These are phyloP conservation scores for Hamamelis virginiana DNA, from an alignment of 164 flowering plant genomes.

Conservation along the genomic window DNA sequence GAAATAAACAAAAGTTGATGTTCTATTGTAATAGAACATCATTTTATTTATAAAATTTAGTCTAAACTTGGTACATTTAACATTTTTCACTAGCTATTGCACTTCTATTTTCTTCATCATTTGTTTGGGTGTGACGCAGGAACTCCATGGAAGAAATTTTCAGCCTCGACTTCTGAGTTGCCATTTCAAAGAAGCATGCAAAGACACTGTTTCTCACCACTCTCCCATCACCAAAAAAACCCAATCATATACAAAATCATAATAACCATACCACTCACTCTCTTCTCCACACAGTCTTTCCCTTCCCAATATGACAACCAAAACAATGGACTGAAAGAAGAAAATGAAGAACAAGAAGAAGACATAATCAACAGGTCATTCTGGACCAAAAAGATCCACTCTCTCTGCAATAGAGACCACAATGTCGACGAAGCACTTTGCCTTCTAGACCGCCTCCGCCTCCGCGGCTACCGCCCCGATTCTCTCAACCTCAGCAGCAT, in stretches of 20 bases:
- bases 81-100: no score
- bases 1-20: no score
- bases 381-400: constrained; percentile 63
- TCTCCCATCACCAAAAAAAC: background rate
- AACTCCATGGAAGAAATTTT: no score
- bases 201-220: no score
- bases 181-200: no score
- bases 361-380: constrained; percentile 35
- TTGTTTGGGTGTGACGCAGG: no score
- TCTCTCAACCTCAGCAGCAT: constrained; percentile 69
- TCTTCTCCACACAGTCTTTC: constrained; percentile 16
- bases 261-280: constrained; percentile 1
- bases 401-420: constrained; percentile 54
- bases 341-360: constrained; percentile 18
- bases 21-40: no score
- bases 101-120: no score
- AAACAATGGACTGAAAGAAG: background rate
- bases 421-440: constrained; percentile 63
- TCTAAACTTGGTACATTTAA: no score
- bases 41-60: no score
- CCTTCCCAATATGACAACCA: background rate
- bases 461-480: constrained; percentile 59
- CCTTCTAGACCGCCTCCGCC: constrained; percentile 58
- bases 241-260: constrained; percentile 12
- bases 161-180: no score